These are phyloP conservation scores for Globisporangium emineosum DNA, from an alignment of 352 stramenopile genomes.

Conservation along the genomic window DNA sequence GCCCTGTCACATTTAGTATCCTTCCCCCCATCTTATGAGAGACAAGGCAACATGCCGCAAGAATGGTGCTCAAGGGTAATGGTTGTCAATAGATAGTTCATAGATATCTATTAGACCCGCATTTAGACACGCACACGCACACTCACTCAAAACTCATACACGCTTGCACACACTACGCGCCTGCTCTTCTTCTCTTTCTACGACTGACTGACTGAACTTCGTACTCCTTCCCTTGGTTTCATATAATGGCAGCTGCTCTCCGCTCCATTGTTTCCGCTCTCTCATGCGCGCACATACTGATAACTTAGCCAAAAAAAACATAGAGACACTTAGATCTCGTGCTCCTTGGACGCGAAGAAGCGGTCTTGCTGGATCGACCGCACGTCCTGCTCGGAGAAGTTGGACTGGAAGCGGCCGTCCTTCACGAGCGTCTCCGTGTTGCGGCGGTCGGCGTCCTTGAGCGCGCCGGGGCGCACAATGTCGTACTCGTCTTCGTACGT, in stretches of 20 bases:
- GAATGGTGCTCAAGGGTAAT: not conserved
- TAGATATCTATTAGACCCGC: not conserved
- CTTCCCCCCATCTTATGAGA: not conserved
- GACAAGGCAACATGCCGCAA: not conserved
- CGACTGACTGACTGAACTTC: not conserved
- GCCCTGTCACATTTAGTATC: not conserved
- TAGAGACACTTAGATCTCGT: slow-evolving; percentile 9
- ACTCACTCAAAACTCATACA: not conserved
- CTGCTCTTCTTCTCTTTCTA: not conserved
- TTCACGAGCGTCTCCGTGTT: slow-evolving; percentile 66
- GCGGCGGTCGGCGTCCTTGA: slow-evolving; percentile 52
- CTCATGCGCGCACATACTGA: not conserved
- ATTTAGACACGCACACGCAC: not conserved
- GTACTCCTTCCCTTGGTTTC: not conserved
- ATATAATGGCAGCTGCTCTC: slow-evolving; percentile 2
- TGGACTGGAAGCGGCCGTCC: slow-evolving; percentile 64
- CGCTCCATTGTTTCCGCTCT: not conserved
- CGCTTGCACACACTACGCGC: not conserved
- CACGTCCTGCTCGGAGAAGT: slow-evolving; percentile 43
- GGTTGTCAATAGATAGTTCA: not conserved
- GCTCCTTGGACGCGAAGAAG: slow-evolving; percentile 17
- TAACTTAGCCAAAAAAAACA: slow-evolving; percentile 7
- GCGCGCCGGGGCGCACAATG: slow-evolving; percentile 60
- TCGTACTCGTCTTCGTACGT: slow-evolving; percentile 60
- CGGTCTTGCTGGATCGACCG: slow-evolving; percentile 24